These are phyloP conservation scores for Talaromyces amestolkiae DNA, from an alignment of 2,329 filamentous ascomycete species.

Conservation along the genomic window DNA sequence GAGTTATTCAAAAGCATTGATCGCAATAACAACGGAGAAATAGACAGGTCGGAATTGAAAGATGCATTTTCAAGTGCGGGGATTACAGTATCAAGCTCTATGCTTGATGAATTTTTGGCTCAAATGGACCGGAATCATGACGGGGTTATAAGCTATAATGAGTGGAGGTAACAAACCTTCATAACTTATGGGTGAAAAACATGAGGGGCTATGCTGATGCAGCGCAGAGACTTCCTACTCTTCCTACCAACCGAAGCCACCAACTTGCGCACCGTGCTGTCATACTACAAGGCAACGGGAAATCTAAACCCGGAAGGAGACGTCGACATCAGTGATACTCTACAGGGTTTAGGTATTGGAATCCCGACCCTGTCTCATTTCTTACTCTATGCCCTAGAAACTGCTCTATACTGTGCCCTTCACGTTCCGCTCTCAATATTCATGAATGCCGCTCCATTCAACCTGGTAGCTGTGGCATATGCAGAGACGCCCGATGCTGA, in stretches of 20 bases:
- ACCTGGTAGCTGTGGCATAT: conserved; percentile 32
- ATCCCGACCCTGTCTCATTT: conserved; percentile 41
- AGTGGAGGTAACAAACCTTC: conserved; percentile 76
- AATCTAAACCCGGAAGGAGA: conserved; percentile 92
- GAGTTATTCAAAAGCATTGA: conserved; percentile 84
- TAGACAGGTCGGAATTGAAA: conserved; percentile 82
- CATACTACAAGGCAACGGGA: conserved; percentile 86
- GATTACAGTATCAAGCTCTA: conserved; percentile 71
- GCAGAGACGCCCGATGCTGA: conserved; percentile 27
- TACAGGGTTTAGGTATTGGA: conserved; percentile 85
- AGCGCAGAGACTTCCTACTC: conserved; percentile 77
- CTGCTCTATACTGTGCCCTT: conserved; percentile 37
- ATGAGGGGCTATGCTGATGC: conserved; percentile 4
- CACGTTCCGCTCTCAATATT: conserved; percentile 32
- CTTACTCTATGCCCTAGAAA: conserved; percentile 31
- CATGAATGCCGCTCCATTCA: conserved; percentile 32
- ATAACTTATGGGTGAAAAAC: too few relatives aligned
- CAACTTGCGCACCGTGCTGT: conserved; percentile 76
- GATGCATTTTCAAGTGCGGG: conserved; percentile 75
- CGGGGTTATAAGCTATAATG: conserved; percentile 81
- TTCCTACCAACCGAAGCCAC: conserved; percentile 70
- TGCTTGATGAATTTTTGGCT: conserved; percentile 79
- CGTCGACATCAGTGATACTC: conserved; percentile 84
- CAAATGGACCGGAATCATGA: conserved; percentile 89
- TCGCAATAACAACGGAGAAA: conserved; percentile 74